Evolutionary conservation across 2,329 filamentous ascomycete species (phyloP), one percentile per base, ranked within the genome.

Genomic region (Epichloe hybrida): DNA sequence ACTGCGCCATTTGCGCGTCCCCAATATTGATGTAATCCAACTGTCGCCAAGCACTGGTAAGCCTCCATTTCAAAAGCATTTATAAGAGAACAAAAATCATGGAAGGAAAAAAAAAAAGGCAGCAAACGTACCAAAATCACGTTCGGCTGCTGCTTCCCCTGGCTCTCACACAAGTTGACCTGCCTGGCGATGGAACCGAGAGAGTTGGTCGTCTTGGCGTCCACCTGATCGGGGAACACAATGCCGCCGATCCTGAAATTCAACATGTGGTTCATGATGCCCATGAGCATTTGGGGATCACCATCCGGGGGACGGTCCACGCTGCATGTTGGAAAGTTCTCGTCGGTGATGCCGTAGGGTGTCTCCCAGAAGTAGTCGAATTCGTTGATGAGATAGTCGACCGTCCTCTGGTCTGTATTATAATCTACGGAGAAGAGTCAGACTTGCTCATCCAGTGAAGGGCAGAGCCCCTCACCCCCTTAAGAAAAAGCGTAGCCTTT

Each of bases 301-400:
- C 64, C 68, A 0, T 62, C 64, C 0, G 62, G 0, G 0, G 86
- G 86, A 7, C 86, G 75, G 60, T 85, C 74, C 3, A 86, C 72
- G 11, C 69, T 69, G 67, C 86, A 91, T 41, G 75, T 76, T 59
- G 80, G 80, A 59, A 85, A 82, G 15, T 69, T 70, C 0, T 74
- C 65, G 47, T 76, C 68, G 1, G 74, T 77, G 54, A 81, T 79
- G 55, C 85, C 80, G 66, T 76, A 90, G 0, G 77, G 72, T 43
- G 84, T 91, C 63, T 91, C 86, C 70, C 84, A 89, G 56, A 84
- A 76, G 65, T 80, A 80, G 23, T 69, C 66, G 60, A 81, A 86
- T 61, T 85, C 75, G 61, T 77, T 71, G 50, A 84, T 70, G 50
- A 86, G 78, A 60, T 82, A 86, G 27, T 77, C 70, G n/a, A 79